Evolutionary conservation across 805 yeast species (phyloP).

Genomic region (Saccharomycopsis amapae): DNA sequence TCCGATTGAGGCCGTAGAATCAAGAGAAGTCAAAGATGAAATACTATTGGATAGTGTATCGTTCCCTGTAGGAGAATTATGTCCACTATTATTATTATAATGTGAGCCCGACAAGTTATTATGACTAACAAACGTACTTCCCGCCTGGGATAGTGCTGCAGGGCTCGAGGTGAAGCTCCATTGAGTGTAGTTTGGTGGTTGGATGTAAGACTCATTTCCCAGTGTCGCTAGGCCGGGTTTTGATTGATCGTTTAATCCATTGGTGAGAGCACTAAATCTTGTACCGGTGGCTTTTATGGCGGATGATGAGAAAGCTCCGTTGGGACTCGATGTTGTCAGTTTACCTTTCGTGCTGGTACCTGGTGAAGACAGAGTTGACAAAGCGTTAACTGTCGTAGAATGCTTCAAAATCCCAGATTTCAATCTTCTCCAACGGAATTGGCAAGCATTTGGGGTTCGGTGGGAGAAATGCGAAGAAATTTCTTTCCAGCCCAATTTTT

Average conservation of each 20-base stretch:
- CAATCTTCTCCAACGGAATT: conserved; percentile 79
- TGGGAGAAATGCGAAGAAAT: conserved; percentile 71
- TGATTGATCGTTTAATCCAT: no score
- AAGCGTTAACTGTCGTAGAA: conserved; percentile 21
- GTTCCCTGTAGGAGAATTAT: conserved; percentile 1
- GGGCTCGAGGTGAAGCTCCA: conserved; percentile 6
- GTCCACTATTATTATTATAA: not conserved
- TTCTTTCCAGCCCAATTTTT: conserved; percentile 85
- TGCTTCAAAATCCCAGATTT: conserved; percentile 36
- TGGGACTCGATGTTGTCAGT: no score
- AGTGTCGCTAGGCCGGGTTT: not conserved
- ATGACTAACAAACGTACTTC: not conserved
- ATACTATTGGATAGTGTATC: conserved; percentile 18
- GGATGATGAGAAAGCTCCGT: no score
- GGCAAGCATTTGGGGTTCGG: conserved; percentile 85
- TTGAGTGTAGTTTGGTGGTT: conserved; percentile 9
- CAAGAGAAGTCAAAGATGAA: conserved; percentile 11
- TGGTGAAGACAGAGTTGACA: no score
- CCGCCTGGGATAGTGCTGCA: not conserved
- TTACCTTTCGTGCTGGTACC: no score
- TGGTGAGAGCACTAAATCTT: no score
- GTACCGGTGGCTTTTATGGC: no score
- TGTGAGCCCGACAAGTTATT: not conserved
- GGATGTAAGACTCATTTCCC: not conserved
- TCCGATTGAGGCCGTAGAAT: no score